These are phyloP conservation scores for Fraxinus albicans DNA, from an alignment of 305 asterid species.

Conservation along the genomic window DNA sequence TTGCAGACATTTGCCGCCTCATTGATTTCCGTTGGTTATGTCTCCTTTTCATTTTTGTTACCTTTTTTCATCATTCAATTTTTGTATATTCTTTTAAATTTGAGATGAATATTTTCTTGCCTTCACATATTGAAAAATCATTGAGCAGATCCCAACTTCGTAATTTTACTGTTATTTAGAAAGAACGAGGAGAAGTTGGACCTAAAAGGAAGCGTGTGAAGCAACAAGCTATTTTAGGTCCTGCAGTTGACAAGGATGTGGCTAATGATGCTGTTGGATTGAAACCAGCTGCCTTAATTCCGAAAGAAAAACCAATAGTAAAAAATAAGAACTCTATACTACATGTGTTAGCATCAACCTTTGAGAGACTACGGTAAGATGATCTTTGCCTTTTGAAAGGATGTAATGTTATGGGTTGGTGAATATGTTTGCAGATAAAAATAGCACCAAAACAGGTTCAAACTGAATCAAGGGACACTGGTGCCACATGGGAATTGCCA, in stretches of 20 bases:
- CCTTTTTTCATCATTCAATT: constrained; percentile 7
- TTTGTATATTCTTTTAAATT: not conserved
- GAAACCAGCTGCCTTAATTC: constrained; percentile 67
- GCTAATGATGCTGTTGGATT: constrained; percentile 88
- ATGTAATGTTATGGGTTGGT: not conserved
- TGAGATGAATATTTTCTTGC: not conserved
- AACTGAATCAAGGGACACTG: constrained; percentile 42
- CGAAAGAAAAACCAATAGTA: constrained; percentile 73
- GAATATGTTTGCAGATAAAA: constrained; percentile 57
- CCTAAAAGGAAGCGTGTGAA: constrained; percentile 62
- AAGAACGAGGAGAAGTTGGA: constrained; percentile 37
- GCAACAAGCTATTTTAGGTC: constrained; percentile 73
- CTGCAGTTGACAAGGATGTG: constrained; percentile 77
- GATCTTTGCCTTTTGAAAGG: constrained; percentile 14
- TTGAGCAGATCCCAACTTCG: not conserved
- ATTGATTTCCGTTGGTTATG: not conserved
- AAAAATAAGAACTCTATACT: constrained; percentile 70
- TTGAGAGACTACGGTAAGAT: not conserved
- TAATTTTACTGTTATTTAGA: constrained; percentile 40
- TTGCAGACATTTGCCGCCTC: not conserved
- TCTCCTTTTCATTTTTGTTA: not conserved
- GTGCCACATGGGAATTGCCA: constrained; percentile 28
- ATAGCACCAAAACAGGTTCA: constrained; percentile 69
- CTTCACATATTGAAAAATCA: not conserved
- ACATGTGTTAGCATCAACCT: constrained; percentile 49